Evolutionary conservation across 495 filamentous ascomycete species (phyloP).

Genomic region (Xylaria intraflava): DNA sequence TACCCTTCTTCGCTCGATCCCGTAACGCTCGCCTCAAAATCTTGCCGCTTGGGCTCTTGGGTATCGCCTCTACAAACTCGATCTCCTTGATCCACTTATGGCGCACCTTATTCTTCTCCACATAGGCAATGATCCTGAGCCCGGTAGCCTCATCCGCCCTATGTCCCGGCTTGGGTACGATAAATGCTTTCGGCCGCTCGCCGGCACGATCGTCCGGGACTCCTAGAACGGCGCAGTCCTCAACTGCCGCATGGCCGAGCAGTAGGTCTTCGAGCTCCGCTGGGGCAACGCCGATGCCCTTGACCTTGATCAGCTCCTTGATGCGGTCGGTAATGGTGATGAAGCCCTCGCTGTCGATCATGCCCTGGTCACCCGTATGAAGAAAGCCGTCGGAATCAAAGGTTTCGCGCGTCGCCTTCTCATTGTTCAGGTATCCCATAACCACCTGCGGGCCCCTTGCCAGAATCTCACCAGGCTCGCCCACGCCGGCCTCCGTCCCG

Average conservation of each 20-base stretch:
- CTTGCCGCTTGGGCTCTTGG: constrained; percentile 64
- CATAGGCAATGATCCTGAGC: constrained; percentile 44
- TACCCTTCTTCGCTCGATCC: constrained; percentile 16
- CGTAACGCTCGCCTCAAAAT: constrained; percentile 56
- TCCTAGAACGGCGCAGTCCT: constrained; percentile 54
- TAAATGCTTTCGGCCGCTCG: constrained; percentile 59
- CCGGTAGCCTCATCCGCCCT: constrained; percentile 28
- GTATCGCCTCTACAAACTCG: constrained; percentile 56
- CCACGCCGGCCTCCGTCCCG: constrained; percentile 39
- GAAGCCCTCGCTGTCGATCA: constrained; percentile 51
- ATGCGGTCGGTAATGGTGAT: constrained; percentile 68
- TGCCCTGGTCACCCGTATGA: constrained; percentile 62
- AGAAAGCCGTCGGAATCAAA: constrained; percentile 56
- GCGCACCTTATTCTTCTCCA: constrained; percentile 54
- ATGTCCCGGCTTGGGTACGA: constrained; percentile 44
- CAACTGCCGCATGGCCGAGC: constrained; percentile 50
- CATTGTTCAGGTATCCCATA: constrained; percentile 46
- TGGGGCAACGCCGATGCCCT: constrained; percentile 63
- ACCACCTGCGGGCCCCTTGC: constrained; percentile 51
- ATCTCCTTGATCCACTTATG: constrained; percentile 63
- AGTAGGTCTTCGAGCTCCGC: constrained; percentile 63
- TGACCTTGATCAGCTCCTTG: constrained; percentile 74
- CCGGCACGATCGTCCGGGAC: constrained; percentile 56
- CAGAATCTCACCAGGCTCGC: constrained; percentile 55
- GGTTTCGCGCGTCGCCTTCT: constrained; percentile 49